Evolutionary conservation across 306 rosid genomes (phyloP).

Genomic region (Gillenia trifoliata): DNA sequence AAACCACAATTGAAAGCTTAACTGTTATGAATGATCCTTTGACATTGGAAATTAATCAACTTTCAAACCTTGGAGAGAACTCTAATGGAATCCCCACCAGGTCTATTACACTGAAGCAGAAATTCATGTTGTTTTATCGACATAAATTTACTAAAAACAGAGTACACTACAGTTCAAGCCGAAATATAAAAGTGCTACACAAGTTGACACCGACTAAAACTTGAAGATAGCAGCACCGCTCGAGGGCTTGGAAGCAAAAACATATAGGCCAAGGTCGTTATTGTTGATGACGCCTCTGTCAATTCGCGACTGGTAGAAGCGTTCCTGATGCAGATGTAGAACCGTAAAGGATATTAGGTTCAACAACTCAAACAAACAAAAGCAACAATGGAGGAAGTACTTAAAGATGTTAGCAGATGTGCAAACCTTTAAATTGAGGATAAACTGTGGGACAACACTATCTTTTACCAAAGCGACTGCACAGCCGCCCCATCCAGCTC

Average conservation of each 20-base stretch:
- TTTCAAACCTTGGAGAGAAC: not conserved
- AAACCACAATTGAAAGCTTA: not conserved
- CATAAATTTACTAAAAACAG: constrained; percentile 1
- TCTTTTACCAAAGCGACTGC: constrained; percentile 93
- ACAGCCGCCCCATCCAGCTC: constrained; percentile 99
- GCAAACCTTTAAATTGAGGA: constrained; percentile 78
- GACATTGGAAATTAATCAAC: not conserved
- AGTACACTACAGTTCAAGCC: not conserved
- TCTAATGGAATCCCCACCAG: not conserved
- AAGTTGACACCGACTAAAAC: constrained; percentile 33
- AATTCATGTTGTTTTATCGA: not conserved
- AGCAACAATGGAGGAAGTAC: not conserved
- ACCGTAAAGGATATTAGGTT: not conserved
- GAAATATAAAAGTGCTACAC: not conserved
- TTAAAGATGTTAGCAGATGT: constrained; percentile 2
- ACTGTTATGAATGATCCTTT: not conserved
- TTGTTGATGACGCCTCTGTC: constrained; percentile 55
- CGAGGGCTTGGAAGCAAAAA: constrained; percentile 96
- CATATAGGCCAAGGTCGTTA: constrained; percentile 67
- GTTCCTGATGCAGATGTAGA: constrained; percentile 48
- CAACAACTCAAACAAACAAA: not conserved
- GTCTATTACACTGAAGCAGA: not conserved
- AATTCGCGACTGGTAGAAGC: constrained; percentile 63
- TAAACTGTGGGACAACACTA: constrained; percentile 75
- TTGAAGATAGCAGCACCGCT: constrained; percentile 94